Evolutionary conservation across 1,284 basidiomycete species (phyloP).

Genomic region (Waitea zeae): DNA sequence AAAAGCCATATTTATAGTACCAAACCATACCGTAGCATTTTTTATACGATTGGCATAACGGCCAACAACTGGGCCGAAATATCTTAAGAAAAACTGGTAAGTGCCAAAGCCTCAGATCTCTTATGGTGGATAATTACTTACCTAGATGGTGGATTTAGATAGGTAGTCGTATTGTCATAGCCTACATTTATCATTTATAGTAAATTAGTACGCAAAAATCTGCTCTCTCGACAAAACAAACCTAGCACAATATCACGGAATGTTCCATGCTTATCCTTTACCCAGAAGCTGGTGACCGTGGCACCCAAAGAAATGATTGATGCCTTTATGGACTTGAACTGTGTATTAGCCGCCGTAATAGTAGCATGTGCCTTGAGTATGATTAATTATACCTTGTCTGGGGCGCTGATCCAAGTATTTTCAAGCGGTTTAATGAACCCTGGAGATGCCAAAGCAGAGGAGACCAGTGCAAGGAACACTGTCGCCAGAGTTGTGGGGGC

Average conservation of each 20-base stretch:
- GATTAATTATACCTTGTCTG: no score
- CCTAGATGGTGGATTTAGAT: not conserved
- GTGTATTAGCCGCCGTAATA: no score
- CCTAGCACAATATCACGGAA: conserved; percentile 24
- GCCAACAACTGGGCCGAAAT: not conserved
- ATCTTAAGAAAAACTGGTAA: not conserved
- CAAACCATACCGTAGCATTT: conserved; percentile 30
- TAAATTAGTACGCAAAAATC: no score
- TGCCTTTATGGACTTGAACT: no score
- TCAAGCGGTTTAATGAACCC: no score
- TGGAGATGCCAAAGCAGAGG: no score
- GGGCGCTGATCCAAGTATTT: no score
- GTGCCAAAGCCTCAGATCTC: not conserved
- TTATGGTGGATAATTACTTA: conserved; percentile 12
- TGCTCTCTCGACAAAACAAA: conserved; percentile 19
- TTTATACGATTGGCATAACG: conserved; percentile 27
- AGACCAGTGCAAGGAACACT: no score
- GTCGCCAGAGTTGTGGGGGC: no score
- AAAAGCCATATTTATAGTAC: conserved; percentile 22
- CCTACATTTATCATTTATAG: no score
- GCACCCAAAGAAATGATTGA: conserved; percentile 25
- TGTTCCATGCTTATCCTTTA: conserved; percentile 23
- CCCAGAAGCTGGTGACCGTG: conserved; percentile 22
- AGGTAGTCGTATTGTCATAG: not conserved
- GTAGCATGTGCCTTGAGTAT: no score